Base-by-base conservation (phyloP, 441 rosid genomes). In the Pelargonium australe region DNA sequence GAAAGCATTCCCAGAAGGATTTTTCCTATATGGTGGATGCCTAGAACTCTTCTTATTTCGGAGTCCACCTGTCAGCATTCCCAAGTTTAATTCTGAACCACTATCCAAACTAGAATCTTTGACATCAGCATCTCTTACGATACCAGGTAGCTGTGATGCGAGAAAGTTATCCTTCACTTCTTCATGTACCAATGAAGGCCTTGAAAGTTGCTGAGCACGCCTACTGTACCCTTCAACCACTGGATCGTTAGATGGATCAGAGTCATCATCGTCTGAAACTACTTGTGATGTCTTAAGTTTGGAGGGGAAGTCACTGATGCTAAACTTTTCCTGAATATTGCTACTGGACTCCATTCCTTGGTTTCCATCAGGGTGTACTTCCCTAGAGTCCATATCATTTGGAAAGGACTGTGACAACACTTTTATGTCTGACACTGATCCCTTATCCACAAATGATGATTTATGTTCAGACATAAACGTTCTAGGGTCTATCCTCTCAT, bases 11-110 rank as follows among this genome's bases (percentile, higher is more conserved):
- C 68, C 67, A 49, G 67, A 58, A 10, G 73, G 60, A 62, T 68
- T 77, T 64, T 66, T 75, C 55, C 9, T 75, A 69, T 83, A 84
- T 12, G 85, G 86, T 58, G 86, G 96, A 78, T 13, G 83, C 78
- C 72, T 83, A 73, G 70, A 71, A 45, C 80, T 34, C 40, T 68
- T 86, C 79, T 77, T 91, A 71, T 91, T 87, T 68, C 87, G 76
- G 63, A 83, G 77, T 45, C 96, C 94, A 65, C 97, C 96, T 0
- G 76, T 68, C 78, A 91, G 76, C 43, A 37, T 75, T 78, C 79
- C 81, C 74, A 86, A 81, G 13, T 80, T 85, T 76, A 89, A 83
- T 77, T 79, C 84, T 55, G 69, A 62, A 70, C 75, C 82, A 79
- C 76, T 64, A 51, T 72, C 87, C 53, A 74, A 71, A 61, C 72